These are phyloP conservation scores for Phytopythium ostracodes DNA, from an alignment of 352 stramenopile species.

Conservation along the genomic window DNA sequence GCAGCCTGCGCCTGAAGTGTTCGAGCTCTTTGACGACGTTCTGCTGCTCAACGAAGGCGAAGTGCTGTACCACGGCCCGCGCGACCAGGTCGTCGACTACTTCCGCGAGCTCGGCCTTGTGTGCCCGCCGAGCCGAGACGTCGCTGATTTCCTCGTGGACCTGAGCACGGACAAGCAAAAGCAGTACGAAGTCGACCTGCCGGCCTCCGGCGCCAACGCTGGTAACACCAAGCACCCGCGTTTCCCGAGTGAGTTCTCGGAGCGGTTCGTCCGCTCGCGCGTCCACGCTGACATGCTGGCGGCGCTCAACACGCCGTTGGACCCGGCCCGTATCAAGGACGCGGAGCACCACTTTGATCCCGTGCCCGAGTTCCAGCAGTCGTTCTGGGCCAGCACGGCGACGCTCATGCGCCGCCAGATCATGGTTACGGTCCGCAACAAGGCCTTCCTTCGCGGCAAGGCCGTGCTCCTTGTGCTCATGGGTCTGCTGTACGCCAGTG, in stretches of 20 bases:
- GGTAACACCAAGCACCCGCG: slow-evolving; percentile 12
- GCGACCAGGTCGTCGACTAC: slow-evolving; percentile 17
- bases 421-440: slow-evolving; percentile 42
- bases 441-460: slow-evolving; percentile 27
- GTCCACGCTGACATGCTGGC: slow-evolving; percentile 20
- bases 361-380: slow-evolving; percentile 27
- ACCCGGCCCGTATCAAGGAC: slow-evolving; percentile 15
- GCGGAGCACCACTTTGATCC: slow-evolving; percentile 69
- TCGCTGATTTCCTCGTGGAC: slow-evolving; percentile 35
- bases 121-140: slow-evolving; percentile 23
- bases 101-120: slow-evolving; percentile 31
- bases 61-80: slow-evolving; percentile 61
- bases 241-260: slow-evolving; percentile 17
- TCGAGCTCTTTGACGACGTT: slow-evolving; percentile 89
- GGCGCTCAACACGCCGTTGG: slow-evolving; percentile 13
- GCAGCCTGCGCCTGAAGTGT: slow-evolving; percentile 86
- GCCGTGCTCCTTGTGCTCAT: slow-evolving; percentile 32
- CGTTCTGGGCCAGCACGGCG: slow-evolving; percentile 20
- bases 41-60: slow-evolving; percentile 78
- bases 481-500: slow-evolving; percentile 28
- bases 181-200: slow-evolving; percentile 21
- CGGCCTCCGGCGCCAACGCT: background rate
- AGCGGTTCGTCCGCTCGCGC: slow-evolving; percentile 19
- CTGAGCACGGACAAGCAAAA: slow-evolving; percentile 27
- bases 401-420: slow-evolving; percentile 40